Conservation (phyloP, 2,329 filamentous ascomycete species). For the Hypoxylon sp. region DNA sequence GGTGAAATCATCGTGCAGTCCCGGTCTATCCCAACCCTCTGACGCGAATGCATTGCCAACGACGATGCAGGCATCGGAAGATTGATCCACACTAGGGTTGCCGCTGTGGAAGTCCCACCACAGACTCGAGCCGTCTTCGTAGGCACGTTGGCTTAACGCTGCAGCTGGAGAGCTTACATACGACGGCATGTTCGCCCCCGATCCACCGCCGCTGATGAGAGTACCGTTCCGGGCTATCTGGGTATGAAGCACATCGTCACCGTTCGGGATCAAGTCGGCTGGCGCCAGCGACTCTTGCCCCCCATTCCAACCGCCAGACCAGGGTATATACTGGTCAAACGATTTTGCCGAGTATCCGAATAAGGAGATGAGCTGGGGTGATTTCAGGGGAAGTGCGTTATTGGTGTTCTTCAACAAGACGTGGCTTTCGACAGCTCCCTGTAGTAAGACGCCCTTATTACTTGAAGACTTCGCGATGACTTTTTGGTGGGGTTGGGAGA, state of each 20-base stretch:
- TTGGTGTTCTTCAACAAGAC: conserved; percentile 70
- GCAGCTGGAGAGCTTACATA: conserved; percentile 53
- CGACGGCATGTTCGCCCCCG: conserved; percentile 46
- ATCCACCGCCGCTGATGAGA: conserved; percentile 46
- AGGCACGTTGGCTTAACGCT: conserved; percentile 53
- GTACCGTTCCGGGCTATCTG: conserved; percentile 57
- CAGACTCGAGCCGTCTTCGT: conserved; percentile 55
- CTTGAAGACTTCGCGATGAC: conserved; percentile 63
- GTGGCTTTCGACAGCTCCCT: conserved; percentile 67
- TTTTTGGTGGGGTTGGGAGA: conserved; percentile 57
- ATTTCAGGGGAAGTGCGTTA: conserved; percentile 61
- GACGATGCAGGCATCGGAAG: conserved; percentile 65
- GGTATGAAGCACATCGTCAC: conserved; percentile 42
- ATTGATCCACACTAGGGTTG: conserved; percentile 51
- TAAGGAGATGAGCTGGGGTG: conserved; percentile 61
- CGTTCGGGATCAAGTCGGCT: conserved; percentile 23
- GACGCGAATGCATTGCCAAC: conserved; percentile 67
- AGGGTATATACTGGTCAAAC: conserved; percentile 50
- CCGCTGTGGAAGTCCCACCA: conserved; percentile 57
- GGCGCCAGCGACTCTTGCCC: conserved; percentile 42
- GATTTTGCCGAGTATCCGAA: conserved; percentile 67
- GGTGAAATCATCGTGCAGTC: conserved; percentile 67
- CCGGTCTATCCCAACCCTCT: conserved; percentile 67
- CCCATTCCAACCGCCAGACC: conserved; percentile 45
- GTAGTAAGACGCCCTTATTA: conserved; percentile 53